Evolutionary conservation across 1,139 yeast species (phyloP), one percentile per base, ranked within the genome.

Genomic region (Eremothecium gossypii): DNA sequence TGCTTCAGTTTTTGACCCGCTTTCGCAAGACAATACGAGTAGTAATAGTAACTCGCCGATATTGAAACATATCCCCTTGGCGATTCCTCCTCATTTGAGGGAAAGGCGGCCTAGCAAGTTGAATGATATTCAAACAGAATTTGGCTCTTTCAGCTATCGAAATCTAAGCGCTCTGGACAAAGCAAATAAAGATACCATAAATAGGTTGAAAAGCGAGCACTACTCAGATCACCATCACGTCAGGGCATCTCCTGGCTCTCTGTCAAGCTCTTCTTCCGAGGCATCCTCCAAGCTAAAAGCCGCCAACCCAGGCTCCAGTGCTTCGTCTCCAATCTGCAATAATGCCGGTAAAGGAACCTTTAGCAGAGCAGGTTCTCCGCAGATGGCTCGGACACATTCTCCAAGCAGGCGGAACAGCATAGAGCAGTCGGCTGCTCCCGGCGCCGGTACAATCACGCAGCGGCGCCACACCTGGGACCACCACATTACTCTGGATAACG

Each of bases 121-220:
- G 46, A 83, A 82, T 41, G 96, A 86, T 49, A 64, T 73, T 2
- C 70, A 76, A 38, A 76, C 78, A 28, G 97, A 89, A 53, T 93
- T 91, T 72, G 99, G 99, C 0, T 81, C 93, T 2, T 93, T 93
- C 61, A 81, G 85, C 47, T 93, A 85, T 64, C 73, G 96, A 52
- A 93, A 93, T 59, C 67, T 93, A 48, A 80, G 91, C 9, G 93
- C 93, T 4, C 70, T 93, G 48, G 98, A 91, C 54, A 84, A 83
- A 55, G 97, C 96, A 12, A 93, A 93, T 57, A 86, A 85, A 58
- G 97, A 89, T 62, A 89, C 85, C 11, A 85, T 93, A 46, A 84
- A 84, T 55, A 68, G 95, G 49, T 72, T 93, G 55, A 84, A 86
- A 55, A 79, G 73, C 37, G 97, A 91, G 58, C 95, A 85, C 62